Evolutionary conservation across 1,284 basidiomycete genomes (phyloP), one percentile per base, ranked within the genome.

Genomic region (Ustilago curta): DNA sequence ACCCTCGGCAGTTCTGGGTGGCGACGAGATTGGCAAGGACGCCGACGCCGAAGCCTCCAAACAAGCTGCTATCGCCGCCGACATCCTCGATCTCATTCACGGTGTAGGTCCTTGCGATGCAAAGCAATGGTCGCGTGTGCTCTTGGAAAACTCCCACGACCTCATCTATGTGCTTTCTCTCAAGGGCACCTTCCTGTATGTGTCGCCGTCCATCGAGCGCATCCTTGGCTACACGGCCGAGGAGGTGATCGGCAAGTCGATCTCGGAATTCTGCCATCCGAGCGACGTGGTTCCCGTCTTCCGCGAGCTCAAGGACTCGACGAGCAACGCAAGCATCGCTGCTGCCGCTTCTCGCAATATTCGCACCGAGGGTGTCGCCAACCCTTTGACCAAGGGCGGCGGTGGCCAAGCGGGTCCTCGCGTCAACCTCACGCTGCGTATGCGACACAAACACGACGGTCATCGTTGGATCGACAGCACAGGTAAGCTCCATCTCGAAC

Each of bases 101-200:
- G 72, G 74, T 42, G 67, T 67, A 4, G 75, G 75, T 11, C 61
- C 70, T 31, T 67, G 66, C 42, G 79, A 81, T 31, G 51, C 77
- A 11, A 69, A 70, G 35, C 77, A 77, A 44, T 82, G 81, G 81
- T 78, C 81, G 25, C 71, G 70, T 12, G 66, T 82, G 40, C 59
- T 80, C 16, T 64, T 79, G 12, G 80, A 81, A 29, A 78, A 83
- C 32, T 72, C 79, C 25, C 74, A 82, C 54, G 94, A 97, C 84
- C 93, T 96, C 82, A 87, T 97, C 31, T 91, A 93, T 81, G 94
- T 97, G 43, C 88, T 97, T 29, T 95, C 93, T 5, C 90, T 97
- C 73, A 97, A 97, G 82, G 95, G 95, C n/a, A 89, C 89, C 8
- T 94, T 97, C 86, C 89, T 95, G 54, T 98, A 97, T 83, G 92